Evolutionary conservation across 2,329 filamentous ascomycete species (phyloP).

Genomic region (Diaporthe citrichinensis): DNA sequence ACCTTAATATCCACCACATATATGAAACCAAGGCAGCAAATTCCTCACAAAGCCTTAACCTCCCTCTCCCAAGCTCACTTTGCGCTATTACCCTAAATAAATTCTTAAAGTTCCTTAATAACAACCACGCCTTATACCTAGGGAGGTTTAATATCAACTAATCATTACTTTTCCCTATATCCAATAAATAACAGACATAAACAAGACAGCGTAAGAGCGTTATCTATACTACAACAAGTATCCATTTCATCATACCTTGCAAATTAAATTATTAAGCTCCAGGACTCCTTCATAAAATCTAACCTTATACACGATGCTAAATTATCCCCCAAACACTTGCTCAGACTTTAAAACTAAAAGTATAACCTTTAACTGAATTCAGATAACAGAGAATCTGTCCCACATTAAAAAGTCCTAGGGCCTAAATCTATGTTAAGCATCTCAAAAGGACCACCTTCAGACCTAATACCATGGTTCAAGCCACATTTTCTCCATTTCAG

Average conservation of each 20-base stretch:
- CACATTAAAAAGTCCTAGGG: too few species aligned
- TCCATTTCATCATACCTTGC: not conserved
- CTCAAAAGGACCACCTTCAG: too few species aligned
- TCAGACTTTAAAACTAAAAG: not conserved
- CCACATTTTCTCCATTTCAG: too few species aligned
- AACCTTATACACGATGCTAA: conserved; percentile 4
- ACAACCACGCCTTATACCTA: not conserved
- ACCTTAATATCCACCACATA: conserved; percentile 24
- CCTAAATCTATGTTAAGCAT: too few species aligned
- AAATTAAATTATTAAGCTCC: not conserved
- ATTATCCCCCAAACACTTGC: not conserved
- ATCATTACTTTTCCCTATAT: not conserved
- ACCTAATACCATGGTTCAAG: too few species aligned
- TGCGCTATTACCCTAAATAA: not conserved
- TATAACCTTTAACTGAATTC: not conserved
- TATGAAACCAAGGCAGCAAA: not conserved
- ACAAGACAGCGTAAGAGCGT: not conserved
- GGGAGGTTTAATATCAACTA: not conserved
- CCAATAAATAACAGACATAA: not conserved
- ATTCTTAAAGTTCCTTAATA: conserved; percentile 11
- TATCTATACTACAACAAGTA: not conserved
- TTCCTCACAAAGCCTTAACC: not conserved
- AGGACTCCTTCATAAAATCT: not conserved
- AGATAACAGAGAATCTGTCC: not conserved
- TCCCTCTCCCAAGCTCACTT: not conserved